These are phyloP conservation scores for Rhizoctonia solani DNA, from an alignment of 1,284 basidiomycete genomes.

Conservation along the genomic window DNA sequence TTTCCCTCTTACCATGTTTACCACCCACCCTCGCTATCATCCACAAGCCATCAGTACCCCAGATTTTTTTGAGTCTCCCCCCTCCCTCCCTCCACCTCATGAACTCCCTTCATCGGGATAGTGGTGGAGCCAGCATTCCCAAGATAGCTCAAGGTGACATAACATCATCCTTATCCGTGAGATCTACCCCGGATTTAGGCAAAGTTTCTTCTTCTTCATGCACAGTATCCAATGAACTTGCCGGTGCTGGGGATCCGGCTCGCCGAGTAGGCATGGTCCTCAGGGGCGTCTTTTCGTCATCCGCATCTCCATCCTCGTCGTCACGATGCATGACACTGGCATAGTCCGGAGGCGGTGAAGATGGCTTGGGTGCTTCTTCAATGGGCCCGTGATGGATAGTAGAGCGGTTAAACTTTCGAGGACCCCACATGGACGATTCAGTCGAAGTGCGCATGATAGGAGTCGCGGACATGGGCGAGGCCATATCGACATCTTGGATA, in stretches of 20 bases:
- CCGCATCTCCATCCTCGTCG: constrained; percentile 19
- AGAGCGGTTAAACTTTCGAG: constrained; percentile 3
- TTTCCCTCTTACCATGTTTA: neutral
- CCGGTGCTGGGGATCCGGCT: constrained; percentile 15
- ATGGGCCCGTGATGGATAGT: constrained; percentile 24
- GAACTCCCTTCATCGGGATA: neutral
- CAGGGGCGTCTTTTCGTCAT: constrained; percentile 23
- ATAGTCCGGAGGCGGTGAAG: constrained; percentile 11
- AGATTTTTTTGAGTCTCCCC: neutral
- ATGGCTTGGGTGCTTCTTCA: neutral
- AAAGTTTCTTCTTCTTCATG: constrained; percentile 12
- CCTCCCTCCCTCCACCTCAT: neutral
- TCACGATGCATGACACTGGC: constrained; percentile 22
- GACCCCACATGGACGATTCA: constrained; percentile 31
- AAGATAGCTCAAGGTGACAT: too few species aligned
- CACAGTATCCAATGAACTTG: constrained; percentile 8
- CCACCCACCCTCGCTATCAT: neutral
- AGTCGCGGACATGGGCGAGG: constrained; percentile 12
- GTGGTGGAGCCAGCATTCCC: neutral
- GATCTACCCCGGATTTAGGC: neutral
- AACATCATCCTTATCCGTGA: constrained; percentile 11
- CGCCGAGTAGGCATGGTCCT: neutral
- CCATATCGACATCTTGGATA: constrained; percentile 26
- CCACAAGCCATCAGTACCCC: constrained; percentile 10
- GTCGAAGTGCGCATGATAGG: constrained; percentile 30